Evolutionary conservation across 495 filamentous ascomycete species (phyloP).

Genomic region (Aeminium ludgeri): DNA sequence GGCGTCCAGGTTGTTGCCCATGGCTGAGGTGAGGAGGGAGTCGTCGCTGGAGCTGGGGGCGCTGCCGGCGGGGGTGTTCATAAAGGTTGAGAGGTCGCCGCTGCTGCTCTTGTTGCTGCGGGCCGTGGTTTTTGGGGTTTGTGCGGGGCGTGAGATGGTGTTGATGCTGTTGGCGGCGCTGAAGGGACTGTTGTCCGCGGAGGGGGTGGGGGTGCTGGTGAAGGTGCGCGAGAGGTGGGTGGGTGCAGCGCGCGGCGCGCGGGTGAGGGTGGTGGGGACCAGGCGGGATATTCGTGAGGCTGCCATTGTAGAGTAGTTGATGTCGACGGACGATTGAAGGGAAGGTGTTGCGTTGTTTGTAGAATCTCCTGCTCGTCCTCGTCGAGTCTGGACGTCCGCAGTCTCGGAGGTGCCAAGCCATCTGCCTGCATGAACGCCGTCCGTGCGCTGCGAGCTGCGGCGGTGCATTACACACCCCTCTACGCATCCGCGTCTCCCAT

Average conservation of each 20-base stretch:
- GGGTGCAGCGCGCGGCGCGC: neutral
- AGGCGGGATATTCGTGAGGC: no score
- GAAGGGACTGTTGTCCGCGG: neutral
- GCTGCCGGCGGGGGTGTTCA: neutral
- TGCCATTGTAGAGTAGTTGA: no score
- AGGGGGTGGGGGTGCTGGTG: slow-evolving; percentile 3
- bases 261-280: no score
- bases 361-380: no score
- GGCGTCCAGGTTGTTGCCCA: slow-evolving; percentile 1
- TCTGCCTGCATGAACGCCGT: no score
- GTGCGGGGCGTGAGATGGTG: neutral
- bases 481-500: no score
- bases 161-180: slow-evolving; percentile 1
- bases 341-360: no score
- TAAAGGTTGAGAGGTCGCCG: neutral
- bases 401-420: no score
- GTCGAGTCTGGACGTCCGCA: no score
- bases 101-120: neutral
- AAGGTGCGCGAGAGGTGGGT: neutral
- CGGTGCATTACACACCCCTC: no score
- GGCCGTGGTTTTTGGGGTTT: neutral
- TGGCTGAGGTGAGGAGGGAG: neutral
- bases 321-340: no score
- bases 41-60: neutral
- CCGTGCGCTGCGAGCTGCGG: no score